These are phyloP conservation scores for Starmerella asiatica DNA, from an alignment of 805 yeast species.

Conservation along the genomic window DNA sequence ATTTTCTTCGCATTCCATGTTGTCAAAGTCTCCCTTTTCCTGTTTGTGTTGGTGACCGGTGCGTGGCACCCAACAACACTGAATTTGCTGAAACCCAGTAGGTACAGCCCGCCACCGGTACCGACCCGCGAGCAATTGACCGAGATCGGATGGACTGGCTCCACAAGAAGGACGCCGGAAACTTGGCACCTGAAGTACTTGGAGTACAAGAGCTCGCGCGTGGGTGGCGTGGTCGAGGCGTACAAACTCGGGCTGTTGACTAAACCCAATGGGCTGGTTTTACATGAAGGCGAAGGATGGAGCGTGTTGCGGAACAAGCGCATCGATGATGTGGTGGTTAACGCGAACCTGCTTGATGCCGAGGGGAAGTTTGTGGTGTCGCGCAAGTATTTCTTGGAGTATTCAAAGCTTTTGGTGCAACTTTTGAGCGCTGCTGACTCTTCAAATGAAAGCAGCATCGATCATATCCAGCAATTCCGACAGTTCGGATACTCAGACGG, in stretches of 20 bases:
- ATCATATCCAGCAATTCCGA: slow-evolving; percentile 20
- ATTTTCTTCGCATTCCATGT: slow-evolving; percentile 68
- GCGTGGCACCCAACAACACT: slow-evolving; percentile 60
- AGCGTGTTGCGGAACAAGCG: slow-evolving; percentile 15
- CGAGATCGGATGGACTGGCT: slow-evolving; percentile 88
- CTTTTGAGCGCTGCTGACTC: slow-evolving; percentile 2
- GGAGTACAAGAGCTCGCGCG: slow-evolving; percentile 45
- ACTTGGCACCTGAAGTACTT: slow-evolving; percentile 62
- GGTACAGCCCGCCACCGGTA: slow-evolving; percentile 11
- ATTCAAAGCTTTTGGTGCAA: slow-evolving; percentile 8
- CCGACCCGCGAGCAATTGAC: slow-evolving; percentile 42
- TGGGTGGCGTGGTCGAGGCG: slow-evolving; percentile 61
- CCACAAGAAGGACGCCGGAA: slow-evolving; percentile 55
- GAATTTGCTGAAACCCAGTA: slow-evolving; percentile 27
- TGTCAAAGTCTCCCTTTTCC: slow-evolving; percentile 45
- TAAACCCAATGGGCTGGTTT: slow-evolving; percentile 41
- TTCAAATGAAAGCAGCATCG: slow-evolving; percentile 9
- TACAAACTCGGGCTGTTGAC: slow-evolving; percentile 58
- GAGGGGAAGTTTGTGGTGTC: slow-evolving; percentile 21
- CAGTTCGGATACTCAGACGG: slow-evolving; percentile 22
- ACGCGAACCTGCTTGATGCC: slow-evolving; percentile 10
- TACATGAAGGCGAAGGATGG: slow-evolving; percentile 75
- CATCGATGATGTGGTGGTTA: slow-evolving; percentile 10
- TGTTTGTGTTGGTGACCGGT: slow-evolving; percentile 51
- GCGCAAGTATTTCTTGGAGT: slow-evolving; percentile 11